Evolutionary conservation across 441 rosid species (phyloP).

Genomic region (Mallotus japonicus): DNA sequence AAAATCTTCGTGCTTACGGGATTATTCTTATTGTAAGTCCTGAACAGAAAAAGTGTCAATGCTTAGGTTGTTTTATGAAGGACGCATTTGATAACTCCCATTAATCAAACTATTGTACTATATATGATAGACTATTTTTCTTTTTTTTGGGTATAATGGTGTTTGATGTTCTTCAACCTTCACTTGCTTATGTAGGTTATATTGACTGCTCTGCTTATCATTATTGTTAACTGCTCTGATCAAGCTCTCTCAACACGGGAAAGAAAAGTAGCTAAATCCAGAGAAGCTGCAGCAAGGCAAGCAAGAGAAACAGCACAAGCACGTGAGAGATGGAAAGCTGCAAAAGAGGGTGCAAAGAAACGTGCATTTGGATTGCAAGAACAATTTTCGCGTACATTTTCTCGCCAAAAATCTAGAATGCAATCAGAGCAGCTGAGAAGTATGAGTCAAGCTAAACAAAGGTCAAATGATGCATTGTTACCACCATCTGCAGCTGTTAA

Average conservation of each 20-base stretch:
- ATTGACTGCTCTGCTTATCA: conserved; percentile 57
- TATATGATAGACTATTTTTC: no score
- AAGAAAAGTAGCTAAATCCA: conserved; percentile 63
- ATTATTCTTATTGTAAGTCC: conserved; percentile 81
- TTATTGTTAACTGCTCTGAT: conserved; percentile 90
- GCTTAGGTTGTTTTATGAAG: neutral
- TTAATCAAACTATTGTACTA: neutral
- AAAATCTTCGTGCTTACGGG: conserved; percentile 88
- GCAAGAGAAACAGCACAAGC: conserved; percentile 76
- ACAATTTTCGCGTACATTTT: conserved; percentile 63
- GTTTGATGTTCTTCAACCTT: conserved; percentile 18
- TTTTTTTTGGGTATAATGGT: neutral
- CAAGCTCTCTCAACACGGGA: conserved; percentile 82
- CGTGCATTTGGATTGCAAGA: conserved; percentile 55
- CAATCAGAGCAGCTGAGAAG: conserved; percentile 38
- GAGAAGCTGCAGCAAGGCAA: conserved; percentile 84
- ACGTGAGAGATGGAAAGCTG: conserved; percentile 75
- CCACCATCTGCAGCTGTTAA: conserved; percentile 36
- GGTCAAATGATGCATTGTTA: conserved; percentile 23
- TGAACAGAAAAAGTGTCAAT: neutral
- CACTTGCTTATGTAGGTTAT: conserved; percentile 54
- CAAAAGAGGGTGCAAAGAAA: conserved; percentile 64
- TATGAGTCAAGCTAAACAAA: conserved; percentile 31
- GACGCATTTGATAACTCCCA: neutral
- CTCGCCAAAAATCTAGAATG: conserved; percentile 42